A percentile compares a stretch with the other conserved stretches of the same genome.
Evolutionary conservation across 1,139 yeast genomes (phyloP).

Genomic region (Geotrichum reessii): DNA sequence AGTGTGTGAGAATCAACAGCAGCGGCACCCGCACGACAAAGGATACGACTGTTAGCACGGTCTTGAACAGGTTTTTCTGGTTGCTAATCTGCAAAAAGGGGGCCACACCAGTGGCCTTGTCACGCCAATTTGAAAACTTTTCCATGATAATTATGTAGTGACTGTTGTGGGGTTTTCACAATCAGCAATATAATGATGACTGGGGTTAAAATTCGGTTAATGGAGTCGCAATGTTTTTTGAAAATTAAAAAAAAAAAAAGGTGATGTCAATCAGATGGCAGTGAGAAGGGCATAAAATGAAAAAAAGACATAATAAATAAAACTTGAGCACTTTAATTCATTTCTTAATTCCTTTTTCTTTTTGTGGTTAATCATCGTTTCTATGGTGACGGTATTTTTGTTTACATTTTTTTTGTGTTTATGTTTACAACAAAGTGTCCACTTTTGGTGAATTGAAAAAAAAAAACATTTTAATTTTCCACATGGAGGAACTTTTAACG

Average conservation of each 20-base stretch:
- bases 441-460: neutral
- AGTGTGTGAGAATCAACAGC: slow-evolving; percentile 18
- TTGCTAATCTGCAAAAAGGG: slow-evolving; percentile 33
- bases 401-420: slow-evolving; percentile 8
- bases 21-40: slow-evolving; percentile 28
- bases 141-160: slow-evolving; percentile 31
- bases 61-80: slow-evolving; percentile 13
- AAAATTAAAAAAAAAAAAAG: neutral
- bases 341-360: neutral
- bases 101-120: slow-evolving; percentile 41
- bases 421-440: neutral
- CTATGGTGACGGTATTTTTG: slow-evolving; percentile 4
- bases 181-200: neutral
- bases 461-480: neutral
- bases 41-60: slow-evolving; percentile 19
- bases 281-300: neutral
- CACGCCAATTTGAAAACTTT: slow-evolving; percentile 40
- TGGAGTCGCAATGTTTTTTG: neutral
- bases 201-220: neutral
- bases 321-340: neutral
- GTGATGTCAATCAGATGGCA: neutral
- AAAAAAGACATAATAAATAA: neutral
- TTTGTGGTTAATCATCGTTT: neutral
- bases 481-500: neutral
- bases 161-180: neutral